phyloP scores from a whole-genome alignment of 179 eudicot species.

The Heliamphora pulchella region DNA sequence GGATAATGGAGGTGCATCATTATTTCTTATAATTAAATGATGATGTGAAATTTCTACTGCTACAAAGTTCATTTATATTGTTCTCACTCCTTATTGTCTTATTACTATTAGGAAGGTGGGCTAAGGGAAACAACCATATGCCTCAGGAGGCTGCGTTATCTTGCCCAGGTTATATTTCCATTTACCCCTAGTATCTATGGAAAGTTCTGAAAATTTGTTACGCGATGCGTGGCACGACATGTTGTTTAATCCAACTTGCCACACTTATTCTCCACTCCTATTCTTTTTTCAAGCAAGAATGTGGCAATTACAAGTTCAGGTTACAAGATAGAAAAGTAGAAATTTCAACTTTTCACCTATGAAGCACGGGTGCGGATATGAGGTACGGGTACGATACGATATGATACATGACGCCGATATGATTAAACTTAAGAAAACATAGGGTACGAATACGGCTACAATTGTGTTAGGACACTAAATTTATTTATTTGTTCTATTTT shows the following conservation, averaged over 20 bases:
- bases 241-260: neutral
- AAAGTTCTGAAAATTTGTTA: neutral
- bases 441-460: too few species aligned
- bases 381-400: too few species aligned
- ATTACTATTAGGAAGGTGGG: constrained; percentile 57
- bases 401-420: too few species aligned
- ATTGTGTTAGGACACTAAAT: too few species aligned
- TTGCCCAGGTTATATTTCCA: constrained; percentile 62
- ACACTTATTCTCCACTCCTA: neutral
- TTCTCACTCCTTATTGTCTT: constrained; percentile 11
- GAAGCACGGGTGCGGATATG: neutral
- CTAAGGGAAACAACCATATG: constrained; percentile 69
- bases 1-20: constrained; percentile 62
- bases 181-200: neutral
- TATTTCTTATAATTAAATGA: constrained; percentile 14
- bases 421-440: too few species aligned
- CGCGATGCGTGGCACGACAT: neutral
- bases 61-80: constrained; percentile 12
- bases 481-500: too few species aligned
- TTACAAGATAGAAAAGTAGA: neutral
- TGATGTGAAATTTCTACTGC: neutral
- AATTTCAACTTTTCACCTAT: neutral
- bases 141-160: constrained; percentile 70
- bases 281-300: neutral
- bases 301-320: neutral